A percentile compares a stretch with the other conserved stretches of the same genome.
phyloP scores from a whole-genome alignment of 768 basidiomycete genomes.

The Lactifluus rugatus region DNA sequence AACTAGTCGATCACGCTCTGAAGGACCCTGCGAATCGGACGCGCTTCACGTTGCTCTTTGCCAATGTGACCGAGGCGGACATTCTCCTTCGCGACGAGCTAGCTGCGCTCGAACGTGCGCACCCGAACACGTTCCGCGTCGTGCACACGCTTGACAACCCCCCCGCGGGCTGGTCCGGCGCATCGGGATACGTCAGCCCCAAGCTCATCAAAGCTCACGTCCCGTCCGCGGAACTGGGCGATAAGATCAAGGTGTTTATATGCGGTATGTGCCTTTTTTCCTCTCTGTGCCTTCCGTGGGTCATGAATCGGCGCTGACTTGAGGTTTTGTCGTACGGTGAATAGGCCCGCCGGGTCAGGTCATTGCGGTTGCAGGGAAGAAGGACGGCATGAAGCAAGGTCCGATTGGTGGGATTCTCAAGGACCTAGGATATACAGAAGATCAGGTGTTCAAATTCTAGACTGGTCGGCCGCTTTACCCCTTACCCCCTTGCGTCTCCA shows the following conservation, averaged over 20 bases:
- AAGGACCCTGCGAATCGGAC: constrained; percentile 76
- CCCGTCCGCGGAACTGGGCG: constrained; percentile 47
- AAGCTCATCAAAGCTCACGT: constrained; percentile 70
- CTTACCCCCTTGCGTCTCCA: no score
- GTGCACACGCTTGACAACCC: constrained; percentile 84
- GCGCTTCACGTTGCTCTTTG: constrained; percentile 86
- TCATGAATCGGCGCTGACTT: background rate
- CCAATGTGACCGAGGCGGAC: constrained; percentile 83
- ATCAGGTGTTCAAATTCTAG: constrained; percentile 51
- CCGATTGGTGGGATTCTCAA: constrained; percentile 73
- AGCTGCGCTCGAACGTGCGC: constrained; percentile 55
- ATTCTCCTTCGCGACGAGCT: constrained; percentile 79
- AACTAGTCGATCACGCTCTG: constrained; percentile 67
- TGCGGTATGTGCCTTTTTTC: constrained; percentile 45
- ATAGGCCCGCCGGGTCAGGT: constrained; percentile 82
- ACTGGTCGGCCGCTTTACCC: background rate
- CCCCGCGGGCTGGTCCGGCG: constrained; percentile 55
- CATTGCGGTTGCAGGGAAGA: constrained; percentile 79
- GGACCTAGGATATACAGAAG: constrained; percentile 74
- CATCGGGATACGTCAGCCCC: constrained; percentile 62
- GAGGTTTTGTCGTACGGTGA: background rate
- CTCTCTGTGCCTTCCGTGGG: background rate
- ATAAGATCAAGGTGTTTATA: constrained; percentile 83
- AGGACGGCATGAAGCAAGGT: constrained; percentile 83
- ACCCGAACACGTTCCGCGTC: constrained; percentile 66